Evolutionary conservation across 441 rosid genomes (phyloP).

Genomic region (Syzygium malaccense): DNA sequence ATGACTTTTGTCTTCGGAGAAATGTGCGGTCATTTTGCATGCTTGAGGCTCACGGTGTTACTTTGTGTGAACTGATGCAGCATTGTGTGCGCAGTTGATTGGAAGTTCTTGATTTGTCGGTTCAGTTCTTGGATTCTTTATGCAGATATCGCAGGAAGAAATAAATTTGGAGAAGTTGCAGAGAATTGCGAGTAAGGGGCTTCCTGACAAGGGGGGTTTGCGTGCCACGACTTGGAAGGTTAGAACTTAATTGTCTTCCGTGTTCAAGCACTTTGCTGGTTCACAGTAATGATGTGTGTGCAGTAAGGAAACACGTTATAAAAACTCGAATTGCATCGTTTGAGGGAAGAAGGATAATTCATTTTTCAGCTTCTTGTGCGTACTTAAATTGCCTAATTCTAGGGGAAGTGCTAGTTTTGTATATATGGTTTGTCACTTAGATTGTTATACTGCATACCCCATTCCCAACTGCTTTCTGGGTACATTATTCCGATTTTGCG

Average conservation of each 20-base stretch:
- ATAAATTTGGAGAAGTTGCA: constrained; percentile 53
- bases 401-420: background rate
- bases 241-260: background rate
- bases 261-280: background rate
- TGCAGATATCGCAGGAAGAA: constrained; percentile 45
- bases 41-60: background rate
- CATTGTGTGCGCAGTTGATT: background rate
- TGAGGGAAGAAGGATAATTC: background rate
- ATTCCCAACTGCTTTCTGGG: background rate
- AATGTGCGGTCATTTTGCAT: background rate
- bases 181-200: constrained; percentile 44
- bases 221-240: constrained; percentile 71
- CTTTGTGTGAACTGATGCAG: background rate
- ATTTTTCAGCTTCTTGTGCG: background rate
- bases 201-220: constrained; percentile 51
- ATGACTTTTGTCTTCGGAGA: background rate
- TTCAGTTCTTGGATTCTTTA: background rate
- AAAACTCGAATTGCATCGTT: background rate
- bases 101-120: background rate
- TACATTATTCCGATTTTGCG: background rate
- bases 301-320: background rate
- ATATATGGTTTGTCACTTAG: background rate
- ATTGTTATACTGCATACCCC: background rate
- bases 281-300: background rate
- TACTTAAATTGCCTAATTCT: background rate